phyloP scores from a whole-genome alignment of 2,329 filamentous ascomycete genomes.

The Phyllosticta ampelicida region DNA sequence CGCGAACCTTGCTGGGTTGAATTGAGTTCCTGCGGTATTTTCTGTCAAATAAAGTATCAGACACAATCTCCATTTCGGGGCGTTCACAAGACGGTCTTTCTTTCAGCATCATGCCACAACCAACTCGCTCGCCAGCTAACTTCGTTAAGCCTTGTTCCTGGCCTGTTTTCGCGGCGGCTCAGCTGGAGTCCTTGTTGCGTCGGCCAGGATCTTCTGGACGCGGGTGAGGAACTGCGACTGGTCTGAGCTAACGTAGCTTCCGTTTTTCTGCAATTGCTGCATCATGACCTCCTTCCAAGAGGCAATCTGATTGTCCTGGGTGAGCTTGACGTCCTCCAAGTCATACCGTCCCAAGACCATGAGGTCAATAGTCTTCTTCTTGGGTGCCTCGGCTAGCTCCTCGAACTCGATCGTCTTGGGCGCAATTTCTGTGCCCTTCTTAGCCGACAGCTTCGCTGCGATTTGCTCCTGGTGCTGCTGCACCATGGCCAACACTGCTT shows the following conservation, averaged over 20 bases:
- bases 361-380: not conserved
- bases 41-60: too few relatives aligned
- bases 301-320: too few relatives aligned
- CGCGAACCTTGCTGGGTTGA: too few relatives aligned
- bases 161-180: not conserved
- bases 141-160: not conserved
- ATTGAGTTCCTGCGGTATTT: too few relatives aligned
- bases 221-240: not conserved
- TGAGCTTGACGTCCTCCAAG: not conserved
- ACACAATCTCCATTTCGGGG: too few relatives aligned
- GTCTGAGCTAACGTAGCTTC: not conserved
- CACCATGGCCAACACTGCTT: constrained; percentile 1
- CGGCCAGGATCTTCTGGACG: not conserved
- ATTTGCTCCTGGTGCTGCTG: not conserved
- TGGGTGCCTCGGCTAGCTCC: not conserved
- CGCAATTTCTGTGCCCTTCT: constrained; percentile 6
- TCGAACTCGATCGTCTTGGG: constrained; percentile 6
- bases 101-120: too few relatives aligned
- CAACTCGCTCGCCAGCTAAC: too few relatives aligned
- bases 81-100: too few relatives aligned
- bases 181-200: not conserved
- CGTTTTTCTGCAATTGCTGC: constrained; percentile 1
- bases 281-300: not conserved
- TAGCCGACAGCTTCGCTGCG: constrained; percentile 3
- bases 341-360: constrained; percentile 3